Base-by-base conservation (phyloP, 805 yeast species). In the Barnettozyma californica region DNA sequence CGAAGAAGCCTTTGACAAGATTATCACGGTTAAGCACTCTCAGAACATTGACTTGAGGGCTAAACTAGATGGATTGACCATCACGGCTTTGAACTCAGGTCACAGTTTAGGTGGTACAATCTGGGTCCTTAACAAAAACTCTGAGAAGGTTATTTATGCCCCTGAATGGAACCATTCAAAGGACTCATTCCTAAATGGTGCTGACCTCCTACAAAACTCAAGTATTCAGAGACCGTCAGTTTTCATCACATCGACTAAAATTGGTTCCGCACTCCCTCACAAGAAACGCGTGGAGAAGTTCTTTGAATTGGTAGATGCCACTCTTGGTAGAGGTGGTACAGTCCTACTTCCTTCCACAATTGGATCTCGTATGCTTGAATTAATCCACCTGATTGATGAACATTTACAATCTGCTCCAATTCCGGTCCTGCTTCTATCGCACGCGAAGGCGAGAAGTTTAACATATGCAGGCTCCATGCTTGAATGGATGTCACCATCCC, bases 131-230 rank as follows among this genome's bases (percentile, higher is more conserved):
- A 75, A 77, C 41, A 82, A 83, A 48, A 81, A 84, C 52, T 77
- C 83, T 16, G 97, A 92, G 55, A 84, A 84, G 53, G 69, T 91
- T n/a, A 71, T 92, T 2, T 88, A 89, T 64, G 95, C 96, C 0
- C 90, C 94, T 2, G 81, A 86, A 41, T 94, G 98, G 98, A 92
- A 91, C 64, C 98, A 94, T 62, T 83, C 97, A 1, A 82, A 81
- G 54, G 98, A 92, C 61, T 77, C 87, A 0, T 90, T 90, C 56
- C 68, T 94, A 45, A 85, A 84, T 53, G 83, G 90, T 26, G 86
- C 94, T 4, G 74, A 75, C 20, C 65, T 87, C 18, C 61, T 83
- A 36, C 79, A 80, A 43, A 78, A 73, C 38, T 81, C 89, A 1
- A 68, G 81, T n/a, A 69, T 91, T 26, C 59, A 78, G 52, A 74